These are phyloP conservation scores for Albizia julibrissin DNA, from an alignment of 306 rosid species.

Conservation along the genomic window DNA sequence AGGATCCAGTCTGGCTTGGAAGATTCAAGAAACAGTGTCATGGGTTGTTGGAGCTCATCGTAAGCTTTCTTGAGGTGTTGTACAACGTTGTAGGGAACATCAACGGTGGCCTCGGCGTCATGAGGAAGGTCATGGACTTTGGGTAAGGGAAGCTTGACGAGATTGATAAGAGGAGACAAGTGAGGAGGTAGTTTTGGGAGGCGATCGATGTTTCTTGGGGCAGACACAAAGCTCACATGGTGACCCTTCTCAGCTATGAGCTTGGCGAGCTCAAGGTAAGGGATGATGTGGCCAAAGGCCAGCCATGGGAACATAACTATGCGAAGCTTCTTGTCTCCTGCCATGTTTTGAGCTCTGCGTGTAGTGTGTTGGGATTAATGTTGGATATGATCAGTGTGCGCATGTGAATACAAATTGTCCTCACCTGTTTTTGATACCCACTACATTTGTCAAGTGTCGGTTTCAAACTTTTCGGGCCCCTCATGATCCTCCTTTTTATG, in stretches of 20 bases:
- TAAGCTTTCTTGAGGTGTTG: background rate
- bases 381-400: background rate
- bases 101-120: background rate
- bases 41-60: background rate
- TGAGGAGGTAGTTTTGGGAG: slow-evolving; percentile 9
- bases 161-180: background rate
- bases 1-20: slow-evolving; percentile 32
- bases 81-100: background rate
- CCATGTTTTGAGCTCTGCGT: background rate
- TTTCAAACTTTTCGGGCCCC: background rate
- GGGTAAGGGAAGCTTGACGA: background rate
- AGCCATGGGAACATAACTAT: background rate
- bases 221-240: slow-evolving; percentile 1
- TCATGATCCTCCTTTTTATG: background rate
- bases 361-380: background rate
- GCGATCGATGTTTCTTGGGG: slow-evolving; percentile 16
- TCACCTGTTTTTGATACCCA: background rate
- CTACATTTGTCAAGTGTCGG: background rate
- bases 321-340: background rate
- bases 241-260: background rate
- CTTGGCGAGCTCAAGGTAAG: background rate
- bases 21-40: background rate
- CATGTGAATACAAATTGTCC: background rate
- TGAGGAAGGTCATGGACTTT: background rate
- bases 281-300: background rate